Base-by-base conservation (phyloP, 345 rosid genomes). In the Brassica cretica region DNA sequence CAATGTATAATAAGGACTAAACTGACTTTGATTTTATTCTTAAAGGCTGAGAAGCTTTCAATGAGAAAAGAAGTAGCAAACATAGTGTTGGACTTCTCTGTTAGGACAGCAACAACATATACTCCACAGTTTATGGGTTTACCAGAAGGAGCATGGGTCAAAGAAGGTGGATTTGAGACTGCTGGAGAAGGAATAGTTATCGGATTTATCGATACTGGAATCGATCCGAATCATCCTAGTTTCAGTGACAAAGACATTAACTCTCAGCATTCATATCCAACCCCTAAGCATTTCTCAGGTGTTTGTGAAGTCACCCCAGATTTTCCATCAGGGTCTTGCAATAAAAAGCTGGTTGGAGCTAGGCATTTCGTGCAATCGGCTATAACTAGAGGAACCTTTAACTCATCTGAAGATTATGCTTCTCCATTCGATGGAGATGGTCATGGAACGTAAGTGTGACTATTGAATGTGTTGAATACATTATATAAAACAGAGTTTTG, bases 311-410 rank as follows among this genome's bases (percentile, higher is more conserved):
- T 94, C 68, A 92, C 97, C 16, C 85, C 84, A 8, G 98, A 91
- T 80, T 94, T 94, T 84, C 98, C 98, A 60, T 87, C 97, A 15
- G 97, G 97, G 30, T 94, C 98, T 25, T 94, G 98, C 86, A 94
- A 94, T 71, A 94, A 89, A 81, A 94, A 94, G 86, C 90, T 94
- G 15, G 70, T 92, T 44, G 98, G 90, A n/a, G 98, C 97, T 21
- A 87, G 95, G 15, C 98, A 94, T 83, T 94, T 91, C 71, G 97
- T 94, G 5, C 93, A 93, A 55, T 94, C 98, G 37, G 97, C 98
- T 70, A 85, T 94, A 66, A 92, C 95, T 12, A 89, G 97, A 85
- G 98, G 97, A 82, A 80, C 89, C 83, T 92, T 94, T 84, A 94
- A 94, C 85, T 85, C 97, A 16, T 79, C 89, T 62, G 84, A 92